Evolutionary conservation across 257 asterid genomes (phyloP).

Genomic region (Salvia rosmarinus): DNA sequence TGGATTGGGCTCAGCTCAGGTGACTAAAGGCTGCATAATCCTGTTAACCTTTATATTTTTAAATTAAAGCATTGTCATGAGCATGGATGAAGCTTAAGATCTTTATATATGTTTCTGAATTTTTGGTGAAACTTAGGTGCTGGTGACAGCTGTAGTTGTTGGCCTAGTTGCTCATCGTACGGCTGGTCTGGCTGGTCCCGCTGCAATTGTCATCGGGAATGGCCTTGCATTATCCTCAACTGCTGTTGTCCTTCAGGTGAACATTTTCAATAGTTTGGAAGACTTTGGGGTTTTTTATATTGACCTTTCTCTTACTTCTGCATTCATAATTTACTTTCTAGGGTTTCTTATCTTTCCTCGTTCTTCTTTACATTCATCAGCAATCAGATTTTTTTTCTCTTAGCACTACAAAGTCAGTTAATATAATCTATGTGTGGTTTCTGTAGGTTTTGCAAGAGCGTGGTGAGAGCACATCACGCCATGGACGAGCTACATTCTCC

Average conservation of each 20-base stretch:
- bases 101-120: conserved; percentile 19
- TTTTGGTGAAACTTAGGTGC: conserved; percentile 57
- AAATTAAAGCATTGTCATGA: not conserved
- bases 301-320: conserved; percentile 22
- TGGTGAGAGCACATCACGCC: conserved; percentile 99
- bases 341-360: not conserved
- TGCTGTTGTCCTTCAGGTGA: conserved; percentile 98
- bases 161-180: conserved; percentile 78
- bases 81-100: conserved; percentile 17
- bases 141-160: conserved; percentile 80
- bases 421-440: conserved; percentile 37
- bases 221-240: conserved; percentile 99
- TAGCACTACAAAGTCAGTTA: conserved; percentile 31
- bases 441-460: conserved; percentile 97
- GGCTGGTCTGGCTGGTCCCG: conserved; percentile 92
- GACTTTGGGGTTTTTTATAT: conserved; percentile 6
- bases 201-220: conserved; percentile 96
- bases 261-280: conserved; percentile 21
- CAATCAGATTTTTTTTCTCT: conserved; percentile 12
- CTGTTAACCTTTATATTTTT: conserved; percentile 26
- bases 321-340: conserved; percentile 13
- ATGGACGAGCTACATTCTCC: conserved; percentile 97
- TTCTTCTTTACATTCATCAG: not conserved
- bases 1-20: conserved; percentile 99
- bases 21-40: conserved; percentile 41